phyloP scores from a whole-genome alignment of 148 eudicot genomes.

The Vaccinium darrowii region DNA sequence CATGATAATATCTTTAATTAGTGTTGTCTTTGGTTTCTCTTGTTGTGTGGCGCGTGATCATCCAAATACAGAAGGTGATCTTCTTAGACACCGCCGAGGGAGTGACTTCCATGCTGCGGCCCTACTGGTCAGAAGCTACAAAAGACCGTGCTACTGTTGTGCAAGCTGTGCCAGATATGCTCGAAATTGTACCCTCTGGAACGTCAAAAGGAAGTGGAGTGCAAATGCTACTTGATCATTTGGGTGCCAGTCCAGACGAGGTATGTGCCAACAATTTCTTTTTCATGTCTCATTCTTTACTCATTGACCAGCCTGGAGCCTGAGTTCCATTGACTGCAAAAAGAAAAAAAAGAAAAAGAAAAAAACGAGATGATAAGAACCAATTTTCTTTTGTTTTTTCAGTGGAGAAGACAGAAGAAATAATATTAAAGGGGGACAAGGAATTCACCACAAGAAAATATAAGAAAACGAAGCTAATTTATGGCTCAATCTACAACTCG shows the following conservation, averaged over 20 bases:
- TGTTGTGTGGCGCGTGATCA: slow-evolving; percentile 10
- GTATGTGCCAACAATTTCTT: slow-evolving; percentile 26
- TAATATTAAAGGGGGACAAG: neutral
- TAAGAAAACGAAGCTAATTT: neutral
- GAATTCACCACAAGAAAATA: neutral
- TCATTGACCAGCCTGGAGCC: neutral
- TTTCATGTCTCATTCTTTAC: slow-evolving; percentile 4
- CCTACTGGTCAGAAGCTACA: slow-evolving; percentile 84
- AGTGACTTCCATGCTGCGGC: slow-evolving; percentile 63
- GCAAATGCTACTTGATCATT: slow-evolving; percentile 71
- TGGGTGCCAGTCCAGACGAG: slow-evolving; percentile 66
- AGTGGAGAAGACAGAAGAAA: neutral
- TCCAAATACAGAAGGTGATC: slow-evolving; percentile 65
- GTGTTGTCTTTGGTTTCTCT: neutral
- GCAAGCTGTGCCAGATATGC: slow-evolving; percentile 83
- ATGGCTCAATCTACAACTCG: neutral
- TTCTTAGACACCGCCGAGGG: slow-evolving; percentile 82
- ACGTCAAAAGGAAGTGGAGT: slow-evolving; percentile 92
- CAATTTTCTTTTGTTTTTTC: neutral
- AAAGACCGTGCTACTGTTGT: slow-evolving; percentile 75
- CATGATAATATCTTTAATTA: slow-evolving; percentile 3
- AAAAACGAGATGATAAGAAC: neutral
- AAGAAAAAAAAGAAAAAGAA: neutral
- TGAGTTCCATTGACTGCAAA: neutral
- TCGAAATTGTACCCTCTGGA: slow-evolving; percentile 85